These are phyloP conservation scores for Cyberlindnera veronae DNA, from an alignment of 805 yeast species.

Conservation along the genomic window DNA sequence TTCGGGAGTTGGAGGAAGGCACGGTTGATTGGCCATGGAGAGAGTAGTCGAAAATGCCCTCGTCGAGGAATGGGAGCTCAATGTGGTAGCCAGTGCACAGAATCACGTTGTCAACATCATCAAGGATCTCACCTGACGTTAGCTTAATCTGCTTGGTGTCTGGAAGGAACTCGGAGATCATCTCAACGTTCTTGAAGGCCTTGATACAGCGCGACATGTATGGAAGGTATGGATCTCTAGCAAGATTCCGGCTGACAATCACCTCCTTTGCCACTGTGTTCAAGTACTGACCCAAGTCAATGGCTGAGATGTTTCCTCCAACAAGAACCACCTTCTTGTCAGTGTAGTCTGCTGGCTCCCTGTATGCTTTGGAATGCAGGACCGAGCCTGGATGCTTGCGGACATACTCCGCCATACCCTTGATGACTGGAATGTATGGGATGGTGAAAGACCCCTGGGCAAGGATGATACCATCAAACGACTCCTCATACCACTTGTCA, in stretches of 20 bases:
- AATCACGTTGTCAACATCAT: conserved; percentile 36
- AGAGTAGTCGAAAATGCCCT: conserved; percentile 23
- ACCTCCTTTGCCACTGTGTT: conserved; percentile 37
- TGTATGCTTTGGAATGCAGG: conserved; percentile 49
- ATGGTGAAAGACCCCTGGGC: conserved; percentile 58
- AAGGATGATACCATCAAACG: conserved; percentile 53
- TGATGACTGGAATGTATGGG: conserved; percentile 50
- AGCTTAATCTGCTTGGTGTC: conserved; percentile 29
- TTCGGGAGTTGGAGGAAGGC: conserved; percentile 31
- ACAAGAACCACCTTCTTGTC: conserved; percentile 40
- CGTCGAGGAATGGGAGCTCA: conserved; percentile 36
- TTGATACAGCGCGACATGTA: conserved; percentile 32
- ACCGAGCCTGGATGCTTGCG: conserved; percentile 41
- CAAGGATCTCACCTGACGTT: conserved; percentile 32
- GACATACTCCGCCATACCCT: conserved; percentile 45
- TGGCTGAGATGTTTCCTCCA: conserved; percentile 43
- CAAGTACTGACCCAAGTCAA: conserved; percentile 44
- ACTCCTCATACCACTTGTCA: conserved; percentile 42
- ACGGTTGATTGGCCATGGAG: conserved; percentile 21
- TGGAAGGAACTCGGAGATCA: conserved; percentile 28
- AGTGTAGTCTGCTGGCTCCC: conserved; percentile 37
- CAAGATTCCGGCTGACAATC: conserved; percentile 71
- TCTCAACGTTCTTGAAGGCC: conserved; percentile 27
- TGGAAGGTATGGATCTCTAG: conserved; percentile 47
- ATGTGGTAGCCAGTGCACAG: conserved; percentile 44